These are phyloP conservation scores for Ascochyta clinopodiicola DNA, from an alignment of 2,329 filamentous ascomycete genomes.

Conservation along the genomic window DNA sequence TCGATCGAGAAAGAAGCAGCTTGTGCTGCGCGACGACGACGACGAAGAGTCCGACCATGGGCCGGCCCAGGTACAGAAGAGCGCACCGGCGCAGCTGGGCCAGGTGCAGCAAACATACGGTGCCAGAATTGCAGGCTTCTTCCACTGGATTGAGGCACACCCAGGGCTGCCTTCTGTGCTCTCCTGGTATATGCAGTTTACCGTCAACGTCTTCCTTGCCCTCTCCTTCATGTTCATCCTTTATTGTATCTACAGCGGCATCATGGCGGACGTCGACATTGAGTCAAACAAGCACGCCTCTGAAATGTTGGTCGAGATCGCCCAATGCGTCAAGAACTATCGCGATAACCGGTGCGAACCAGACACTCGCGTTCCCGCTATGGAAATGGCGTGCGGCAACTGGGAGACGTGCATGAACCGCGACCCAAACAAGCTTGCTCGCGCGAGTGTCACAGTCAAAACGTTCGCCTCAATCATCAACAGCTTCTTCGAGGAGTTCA, in stretches of 20 bases:
- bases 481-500: constrained; percentile 88
- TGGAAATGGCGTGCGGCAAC: constrained; percentile 74
- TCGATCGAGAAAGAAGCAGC: constrained; percentile 34
- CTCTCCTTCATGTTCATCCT: constrained; percentile 68
- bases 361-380: constrained; percentile 71
- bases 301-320: constrained; percentile 74
- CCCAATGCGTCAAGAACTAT: constrained; percentile 75
- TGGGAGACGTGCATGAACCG: constrained; percentile 90
- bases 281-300: constrained; percentile 73
- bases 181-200: constrained; percentile 70
- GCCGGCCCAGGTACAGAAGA: constrained; percentile 1
- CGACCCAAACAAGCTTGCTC: constrained; percentile 78
- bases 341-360: constrained; percentile 76
- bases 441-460: constrained; percentile 80
- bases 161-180: constrained; percentile 70
- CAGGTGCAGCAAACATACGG: constrained; percentile 31
- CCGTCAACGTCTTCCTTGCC: constrained; percentile 70
- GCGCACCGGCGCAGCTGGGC: constrained; percentile 1
- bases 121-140: constrained; percentile 55
- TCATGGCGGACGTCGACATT: constrained; percentile 76
- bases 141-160: constrained; percentile 68
- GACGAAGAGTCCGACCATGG: constrained; percentile 38
- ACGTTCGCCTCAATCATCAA: constrained; percentile 94
- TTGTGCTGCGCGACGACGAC: constrained; percentile 24
- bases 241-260: constrained; percentile 71